Conservation (phyloP, 2,329 filamentous ascomycete species). For the Ceratocystis lukuohia region DNA sequence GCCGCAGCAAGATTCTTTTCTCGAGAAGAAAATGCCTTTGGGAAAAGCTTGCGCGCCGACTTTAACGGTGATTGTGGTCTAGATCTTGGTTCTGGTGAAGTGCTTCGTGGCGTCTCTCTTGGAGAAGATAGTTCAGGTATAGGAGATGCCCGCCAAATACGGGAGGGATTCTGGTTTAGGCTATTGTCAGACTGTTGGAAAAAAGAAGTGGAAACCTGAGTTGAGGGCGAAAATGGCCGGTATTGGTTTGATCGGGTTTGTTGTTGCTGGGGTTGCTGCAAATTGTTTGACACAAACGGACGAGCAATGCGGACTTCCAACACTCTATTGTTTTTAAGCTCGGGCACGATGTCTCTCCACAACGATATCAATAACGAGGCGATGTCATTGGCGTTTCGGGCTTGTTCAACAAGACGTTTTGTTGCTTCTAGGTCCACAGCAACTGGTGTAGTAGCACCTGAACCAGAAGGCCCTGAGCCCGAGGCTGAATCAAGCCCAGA, state of each 20-base stretch:
- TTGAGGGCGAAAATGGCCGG: constrained; percentile 2
- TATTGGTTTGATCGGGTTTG: not conserved
- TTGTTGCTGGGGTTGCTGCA: constrained; percentile 5
- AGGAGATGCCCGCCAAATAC: not conserved
- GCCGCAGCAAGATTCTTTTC: constrained; percentile 2
- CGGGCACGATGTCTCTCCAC: constrained; percentile 39
- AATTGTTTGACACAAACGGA: constrained; percentile 2
- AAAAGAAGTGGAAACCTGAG: not conserved
- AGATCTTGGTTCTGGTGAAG: not conserved
- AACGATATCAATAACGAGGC: constrained; percentile 52
- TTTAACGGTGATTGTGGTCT: constrained; percentile 4
- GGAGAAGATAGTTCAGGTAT: constrained; percentile 6
- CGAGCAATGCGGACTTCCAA: constrained; percentile 14
- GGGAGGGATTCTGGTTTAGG: not conserved
- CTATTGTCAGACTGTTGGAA: not conserved
- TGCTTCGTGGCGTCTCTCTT: not conserved
- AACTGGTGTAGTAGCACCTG: not conserved
- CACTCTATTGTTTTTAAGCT: constrained; percentile 13
- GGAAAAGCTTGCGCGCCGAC: constrained; percentile 7
- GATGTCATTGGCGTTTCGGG: constrained; percentile 44
- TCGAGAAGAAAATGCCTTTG: not conserved
- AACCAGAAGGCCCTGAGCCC: not conserved
- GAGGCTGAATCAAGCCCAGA: not conserved
- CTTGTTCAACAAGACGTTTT: constrained; percentile 35
- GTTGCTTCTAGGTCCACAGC: constrained; percentile 13